Base-by-base conservation (phyloP, 495 filamentous ascomycete species). In the Xylaria palmicola region DNA sequence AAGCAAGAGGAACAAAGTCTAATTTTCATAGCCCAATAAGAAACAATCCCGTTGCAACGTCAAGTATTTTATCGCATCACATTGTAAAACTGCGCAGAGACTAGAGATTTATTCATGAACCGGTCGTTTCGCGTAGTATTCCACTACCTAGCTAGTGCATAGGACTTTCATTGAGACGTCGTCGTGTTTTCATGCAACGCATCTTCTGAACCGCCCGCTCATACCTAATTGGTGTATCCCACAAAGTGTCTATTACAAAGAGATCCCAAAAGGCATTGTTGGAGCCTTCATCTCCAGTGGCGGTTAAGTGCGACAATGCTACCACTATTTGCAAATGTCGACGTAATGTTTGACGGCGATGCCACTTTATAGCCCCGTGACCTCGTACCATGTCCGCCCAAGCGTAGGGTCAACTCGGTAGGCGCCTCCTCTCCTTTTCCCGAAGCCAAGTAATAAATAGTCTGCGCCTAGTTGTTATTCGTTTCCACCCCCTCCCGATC, bases 201-300 rank as follows among this genome's bases (percentile, higher is more conserved):
- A 20, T 55, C 19, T 29, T 55, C 37, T 41, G 36, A 41, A 36
- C 32, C 34, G 26, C 24, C 36, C 7, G 48, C 22, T 41, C 36
- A 9, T 27, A 22, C 34, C 40, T 56, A 37, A 6, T 43, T 13
- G 37, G 17, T 59, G 26, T 44, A 49, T 36, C 36, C 47, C 36
- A n/a, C 10, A 6, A n/a, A 36, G 17, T 47, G 27, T 37, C 57
- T 32, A 39, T 34, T 13, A 29, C 19, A 52, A 44, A 15, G 43
- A 58, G 37, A 24, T 22, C 37, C 36, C 6, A 41, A 12, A 9
- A 34, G 37, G 29, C n/a, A 1, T 6, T 3, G 8, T 44, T 37
- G 20, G 57, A n/a, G 17, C 26, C 56, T 39, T 52, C 36, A 34
- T 59, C 47, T 26, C 34, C 24, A 50, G 22, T 50, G 54, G 26